Evolutionary conservation across 495 filamentous ascomycete genomes (phyloP).

Genomic region (Talaromyces proteolyticus): DNA sequence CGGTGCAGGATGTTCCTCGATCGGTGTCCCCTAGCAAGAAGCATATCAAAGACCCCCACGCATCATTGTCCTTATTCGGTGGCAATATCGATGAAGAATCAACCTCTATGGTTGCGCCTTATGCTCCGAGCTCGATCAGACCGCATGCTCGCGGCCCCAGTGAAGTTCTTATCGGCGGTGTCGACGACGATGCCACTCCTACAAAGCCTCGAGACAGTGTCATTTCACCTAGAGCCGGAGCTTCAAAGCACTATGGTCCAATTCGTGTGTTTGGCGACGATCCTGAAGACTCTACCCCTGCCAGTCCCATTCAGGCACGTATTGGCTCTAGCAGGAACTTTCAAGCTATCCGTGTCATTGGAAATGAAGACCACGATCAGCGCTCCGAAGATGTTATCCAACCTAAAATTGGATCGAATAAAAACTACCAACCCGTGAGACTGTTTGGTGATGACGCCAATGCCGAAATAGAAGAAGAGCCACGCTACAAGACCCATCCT

Average conservation of each 20-base stretch:
- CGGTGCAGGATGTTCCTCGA: conserved; percentile 31
- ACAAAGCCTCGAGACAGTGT: conserved; percentile 39
- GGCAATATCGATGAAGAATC: conserved; percentile 49
- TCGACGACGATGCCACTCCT: conserved; percentile 36
- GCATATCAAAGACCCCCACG: conserved; percentile 62
- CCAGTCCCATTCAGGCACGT: conserved; percentile 35
- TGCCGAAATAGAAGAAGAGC: conserved; percentile 26
- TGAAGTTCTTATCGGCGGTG: conserved; percentile 56
- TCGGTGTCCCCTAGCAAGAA: conserved; percentile 41
- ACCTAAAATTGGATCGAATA: conserved; percentile 61
- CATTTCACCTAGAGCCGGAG: conserved; percentile 58
- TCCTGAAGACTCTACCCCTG: conserved; percentile 12
- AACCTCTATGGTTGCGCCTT: neutral
- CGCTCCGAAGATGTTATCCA: conserved; percentile 26
- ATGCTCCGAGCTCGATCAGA: conserved; percentile 15
- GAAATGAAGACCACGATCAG: conserved; percentile 40
- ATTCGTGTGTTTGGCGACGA: conserved; percentile 64
- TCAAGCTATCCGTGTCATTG: conserved; percentile 60
- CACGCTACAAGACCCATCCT: conserved; percentile 55
- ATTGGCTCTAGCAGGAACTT: conserved; percentile 59
- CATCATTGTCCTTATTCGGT: conserved; percentile 67
- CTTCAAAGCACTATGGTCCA: conserved; percentile 62
- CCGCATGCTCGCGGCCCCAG: conserved; percentile 56
- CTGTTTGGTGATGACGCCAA: conserved; percentile 53
- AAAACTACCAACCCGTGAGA: conserved; percentile 63